Evolutionary conservation across 441 rosid species (phyloP), one percentile per base, ranked within the genome.

Genomic region (Adansonia gregorii): DNA sequence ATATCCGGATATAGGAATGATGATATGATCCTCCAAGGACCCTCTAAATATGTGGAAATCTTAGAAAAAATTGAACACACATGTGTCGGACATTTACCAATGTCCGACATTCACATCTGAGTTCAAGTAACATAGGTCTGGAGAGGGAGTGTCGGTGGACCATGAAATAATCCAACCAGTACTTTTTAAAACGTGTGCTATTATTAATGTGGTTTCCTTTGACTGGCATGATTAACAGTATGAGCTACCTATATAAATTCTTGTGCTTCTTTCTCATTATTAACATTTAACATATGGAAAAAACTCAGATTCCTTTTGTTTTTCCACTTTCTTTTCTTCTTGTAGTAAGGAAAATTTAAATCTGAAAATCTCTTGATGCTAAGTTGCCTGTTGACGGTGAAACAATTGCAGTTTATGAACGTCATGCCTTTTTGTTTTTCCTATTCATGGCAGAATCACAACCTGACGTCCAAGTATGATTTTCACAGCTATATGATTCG

Each of bases 401-500:
- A 12, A 63, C 3, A 63, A 12, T 46, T 68, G 12, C 72, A 31
- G 17, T 4, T 27, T 51, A 35, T 59, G 56, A 64, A 52, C 66
- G 54, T 78, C 51, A 35, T 31, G 45, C 56, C 3, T 79, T 71
- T 60, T 67, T 68, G 52, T 67, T 58, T 65, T 65, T 76, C 76
- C 58, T 64, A 48, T 58, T 72, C 52, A n/a, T 79, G 76, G 81
- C 93, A 94, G 98, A 94, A 93, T 84, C 98, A 94, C 90, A 82
- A 91, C 83, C 94, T 94, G 76, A 19, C 86, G 0, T 78, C 59
- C 27, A 88, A 86, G 78, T 93, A 91, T 69, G 98, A 94, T 86
- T 93, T 94, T 79, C 98, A 93, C 81, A 88, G 97, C 89, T 94
- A 94, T 80, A 93, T 94, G 98, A 88, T 94, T 79, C 97, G 97